Percentiles rank a stretch among this genome's conserved stretches.
phyloP scores from a whole-genome alignment of 306 rosid genomes.

The Begonia loranthoides region DNA sequence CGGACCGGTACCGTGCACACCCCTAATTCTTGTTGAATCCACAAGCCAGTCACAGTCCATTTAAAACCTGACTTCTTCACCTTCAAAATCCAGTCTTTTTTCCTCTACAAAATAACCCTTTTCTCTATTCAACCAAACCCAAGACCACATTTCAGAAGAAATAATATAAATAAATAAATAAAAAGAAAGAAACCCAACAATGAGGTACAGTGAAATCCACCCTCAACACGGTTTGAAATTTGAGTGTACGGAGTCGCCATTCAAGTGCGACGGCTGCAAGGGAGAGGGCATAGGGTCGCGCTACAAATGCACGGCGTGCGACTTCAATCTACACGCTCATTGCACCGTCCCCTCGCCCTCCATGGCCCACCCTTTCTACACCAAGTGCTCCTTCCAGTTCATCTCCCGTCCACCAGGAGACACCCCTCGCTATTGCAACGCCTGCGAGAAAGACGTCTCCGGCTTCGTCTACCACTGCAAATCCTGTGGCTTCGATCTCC shows the following conservation, averaged over 20 bases:
- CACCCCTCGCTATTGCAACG: slow-evolving; percentile 28
- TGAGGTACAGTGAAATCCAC: slow-evolving; percentile 19
- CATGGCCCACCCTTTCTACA: slow-evolving; percentile 28
- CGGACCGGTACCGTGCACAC: too few species aligned
- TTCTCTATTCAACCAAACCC: too few species aligned
- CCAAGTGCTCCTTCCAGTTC: slow-evolving; percentile 30
- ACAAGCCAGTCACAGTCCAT: too few species aligned
- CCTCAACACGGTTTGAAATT: slow-evolving; percentile 31
- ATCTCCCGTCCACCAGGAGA: slow-evolving; percentile 20
- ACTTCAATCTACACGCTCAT: slow-evolving; percentile 29
- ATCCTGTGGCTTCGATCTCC: slow-evolving; percentile 37
- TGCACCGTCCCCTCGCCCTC: slow-evolving; percentile 23
- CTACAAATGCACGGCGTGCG: slow-evolving; percentile 34
- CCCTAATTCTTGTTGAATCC: too few species aligned
- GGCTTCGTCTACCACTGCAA: slow-evolving; percentile 45
- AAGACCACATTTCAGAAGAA: too few species aligned
- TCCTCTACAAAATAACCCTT: too few species aligned
- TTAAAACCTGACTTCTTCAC: too few species aligned
- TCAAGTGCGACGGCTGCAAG: slow-evolving; percentile 47
- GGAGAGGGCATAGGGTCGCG: slow-evolving; percentile 43
- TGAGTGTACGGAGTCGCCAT: slow-evolving; percentile 36
- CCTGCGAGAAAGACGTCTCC: slow-evolving; percentile 23
- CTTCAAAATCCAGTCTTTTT: too few species aligned
- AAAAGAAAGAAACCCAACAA: too few species aligned
- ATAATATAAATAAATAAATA: too few species aligned